These are phyloP conservation scores for Epichloe baconii DNA, from an alignment of 2,329 filamentous ascomycete species.

Conservation along the genomic window DNA sequence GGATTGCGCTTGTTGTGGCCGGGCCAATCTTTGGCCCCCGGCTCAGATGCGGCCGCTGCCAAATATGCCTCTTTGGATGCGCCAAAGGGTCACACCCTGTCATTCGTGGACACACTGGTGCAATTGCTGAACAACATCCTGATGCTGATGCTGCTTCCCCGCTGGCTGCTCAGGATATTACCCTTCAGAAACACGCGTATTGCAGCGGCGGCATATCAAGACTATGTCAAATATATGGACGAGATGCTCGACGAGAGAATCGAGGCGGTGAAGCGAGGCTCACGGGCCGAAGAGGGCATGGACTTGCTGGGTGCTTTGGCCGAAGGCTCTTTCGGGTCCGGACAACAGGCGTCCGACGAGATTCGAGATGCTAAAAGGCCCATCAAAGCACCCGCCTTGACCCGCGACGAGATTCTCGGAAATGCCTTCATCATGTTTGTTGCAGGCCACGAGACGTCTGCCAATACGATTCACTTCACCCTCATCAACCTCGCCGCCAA, in stretches of 20 bases:
- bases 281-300: slow-evolving; percentile 31
- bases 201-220: slow-evolving; percentile 41
- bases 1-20: slow-evolving; percentile 50
- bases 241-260: slow-evolving; percentile 53
- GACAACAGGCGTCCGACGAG: slow-evolving; percentile 19
- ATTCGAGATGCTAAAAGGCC: slow-evolving; percentile 14
- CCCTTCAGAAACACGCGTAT: slow-evolving; percentile 38
- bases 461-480: slow-evolving; percentile 60
- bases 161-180: slow-evolving; percentile 38
- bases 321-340: slow-evolving; percentile 1
- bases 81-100: slow-evolving; percentile 45
- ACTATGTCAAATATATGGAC: slow-evolving; percentile 58
- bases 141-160: slow-evolving; percentile 45
- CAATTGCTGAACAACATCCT: slow-evolving; percentile 51
- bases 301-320: slow-evolving; percentile 38
- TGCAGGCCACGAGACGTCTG: slow-evolving; percentile 71
- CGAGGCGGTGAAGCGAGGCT: slow-evolving; percentile 23
- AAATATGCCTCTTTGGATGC: slow-evolving; percentile 36
- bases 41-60: slow-evolving; percentile 29
- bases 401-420: slow-evolving; percentile 53
- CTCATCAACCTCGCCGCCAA: slow-evolving; percentile 55
- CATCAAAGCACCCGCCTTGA: slow-evolving; percentile 27
- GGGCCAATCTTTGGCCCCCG: slow-evolving; percentile 38
- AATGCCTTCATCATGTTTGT: slow-evolving; percentile 58
- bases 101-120: slow-evolving; percentile 50